Evolutionary conservation across 352 stramenopile genomes (phyloP).

Genomic region (Sclerospora graminicola): DNA sequence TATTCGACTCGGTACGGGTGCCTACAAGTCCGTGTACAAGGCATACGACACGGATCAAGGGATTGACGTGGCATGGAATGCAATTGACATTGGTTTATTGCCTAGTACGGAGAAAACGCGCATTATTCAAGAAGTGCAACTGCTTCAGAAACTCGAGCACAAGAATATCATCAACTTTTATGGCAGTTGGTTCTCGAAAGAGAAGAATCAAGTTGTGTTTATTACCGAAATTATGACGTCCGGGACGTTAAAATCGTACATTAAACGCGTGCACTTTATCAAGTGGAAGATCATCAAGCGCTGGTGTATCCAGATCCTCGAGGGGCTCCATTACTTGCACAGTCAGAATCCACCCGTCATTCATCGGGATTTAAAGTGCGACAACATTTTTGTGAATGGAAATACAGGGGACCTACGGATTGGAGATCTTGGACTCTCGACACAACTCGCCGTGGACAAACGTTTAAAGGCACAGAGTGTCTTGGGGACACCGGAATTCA

Average conservation of each 20-base stretch:
- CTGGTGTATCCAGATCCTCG: conserved; percentile 96
- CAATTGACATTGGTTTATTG: conserved; percentile 95
- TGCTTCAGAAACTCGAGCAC: conserved; percentile 96
- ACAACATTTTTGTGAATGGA: conserved; percentile 98
- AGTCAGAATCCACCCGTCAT: conserved; percentile 86
- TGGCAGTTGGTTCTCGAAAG: conserved; percentile 96
- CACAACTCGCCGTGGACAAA: conserved; percentile 71
- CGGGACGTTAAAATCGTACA: conserved; percentile 92
- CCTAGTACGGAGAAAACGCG: conserved; percentile 90
- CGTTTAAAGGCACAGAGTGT: conserved; percentile 85
- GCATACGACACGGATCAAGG: conserved; percentile 98
- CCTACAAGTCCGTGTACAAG: conserved; percentile 89
- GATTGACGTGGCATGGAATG: conserved; percentile 99
- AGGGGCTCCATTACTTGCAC: conserved; percentile 90
- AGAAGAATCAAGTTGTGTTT: conserved; percentile 98
- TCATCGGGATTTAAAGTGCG: conserved; percentile 90
- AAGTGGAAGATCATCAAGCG: conserved; percentile 98
- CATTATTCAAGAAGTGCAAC: conserved; percentile 96
- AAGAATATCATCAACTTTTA: conserved; percentile 99
- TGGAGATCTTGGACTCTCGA: conserved; percentile 92
- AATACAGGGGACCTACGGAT: conserved; percentile 96
- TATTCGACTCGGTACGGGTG: conserved; percentile 67
- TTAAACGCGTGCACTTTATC: conserved; percentile 96
- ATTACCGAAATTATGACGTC: conserved; percentile 99
- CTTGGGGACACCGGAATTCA: conserved; percentile 98